These are phyloP conservation scores for Viscum album DNA, from an alignment of 177 flowering plant genomes.

Conservation along the genomic window DNA sequence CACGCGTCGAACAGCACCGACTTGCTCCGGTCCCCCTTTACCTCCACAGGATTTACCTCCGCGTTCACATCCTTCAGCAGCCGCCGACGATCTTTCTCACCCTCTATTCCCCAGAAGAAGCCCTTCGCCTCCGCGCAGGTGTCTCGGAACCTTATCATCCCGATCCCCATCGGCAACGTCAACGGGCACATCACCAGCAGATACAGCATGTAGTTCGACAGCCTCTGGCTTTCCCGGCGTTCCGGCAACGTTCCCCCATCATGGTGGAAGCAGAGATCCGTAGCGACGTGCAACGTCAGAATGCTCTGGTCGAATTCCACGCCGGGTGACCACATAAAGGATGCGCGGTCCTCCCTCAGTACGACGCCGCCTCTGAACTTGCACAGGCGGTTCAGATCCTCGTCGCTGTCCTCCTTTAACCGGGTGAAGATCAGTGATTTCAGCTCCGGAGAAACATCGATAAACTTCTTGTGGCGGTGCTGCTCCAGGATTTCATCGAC, in stretches of 20 bases:
- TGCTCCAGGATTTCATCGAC: not conserved
- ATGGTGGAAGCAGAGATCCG: not conserved
- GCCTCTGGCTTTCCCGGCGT: not conserved
- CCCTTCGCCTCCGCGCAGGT: slow-evolving; percentile 38
- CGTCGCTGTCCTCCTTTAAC: not conserved
- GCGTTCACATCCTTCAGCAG: slow-evolving; percentile 21
- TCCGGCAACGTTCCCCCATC: not conserved
- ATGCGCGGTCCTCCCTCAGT: not conserved
- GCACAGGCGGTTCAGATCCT: not conserved
- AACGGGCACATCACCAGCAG: slow-evolving; percentile 36
- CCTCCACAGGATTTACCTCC: slow-evolving; percentile 18
- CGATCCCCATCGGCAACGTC: slow-evolving; percentile 42
- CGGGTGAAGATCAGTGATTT: not conserved
- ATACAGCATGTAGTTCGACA: slow-evolving; percentile 46
- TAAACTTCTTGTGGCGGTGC: not conserved
- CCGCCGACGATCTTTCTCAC: slow-evolving; percentile 5
- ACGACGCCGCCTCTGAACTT: slow-evolving; percentile 1
- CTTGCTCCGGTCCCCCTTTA: slow-evolving; percentile 41
- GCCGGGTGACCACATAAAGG: not conserved
- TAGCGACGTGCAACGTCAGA: not conserved
- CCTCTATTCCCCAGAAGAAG: slow-evolving; percentile 16
- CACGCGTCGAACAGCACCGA: slow-evolving; percentile 33
- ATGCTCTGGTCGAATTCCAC: slow-evolving; percentile 1
- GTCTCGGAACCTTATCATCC: slow-evolving; percentile 30
- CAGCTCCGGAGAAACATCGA: not conserved